Base-by-base conservation (phyloP, 1,139 yeast species). In the Pneumocystis oryctolagi region DNA sequence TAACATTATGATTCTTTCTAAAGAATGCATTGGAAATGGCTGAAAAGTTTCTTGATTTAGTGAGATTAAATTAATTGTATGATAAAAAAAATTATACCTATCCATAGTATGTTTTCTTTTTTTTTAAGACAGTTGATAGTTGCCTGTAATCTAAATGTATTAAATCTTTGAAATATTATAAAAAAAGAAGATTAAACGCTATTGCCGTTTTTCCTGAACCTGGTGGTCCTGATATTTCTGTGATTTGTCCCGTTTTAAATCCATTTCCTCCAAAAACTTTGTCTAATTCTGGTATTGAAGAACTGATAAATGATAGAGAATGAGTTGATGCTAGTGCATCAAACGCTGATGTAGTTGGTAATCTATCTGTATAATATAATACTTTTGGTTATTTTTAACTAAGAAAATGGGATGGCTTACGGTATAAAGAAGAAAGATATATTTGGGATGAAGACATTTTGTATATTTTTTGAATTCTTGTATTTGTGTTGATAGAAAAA, bases 121-220 rank as follows among this genome's bases (percentile, higher is more conserved):
- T 47, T 47, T 25, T 47, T 25, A 47, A 47, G 31, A 47, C 55
- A 47, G 14, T 47, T 47, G 55, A 47, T 47, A 25, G 55, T 12
- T 47, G 31, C 55, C 16, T 47, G 55, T 47, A 47, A 47, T 47
- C 55, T 47, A 47, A 12, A 25, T 20, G 12, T 47, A 47, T 47
- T 47, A 47, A 25, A 25, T 25, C 14, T 47, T 47, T 47, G 25
- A 25, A 47, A 25, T 25, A n/a, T n/a, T n/a, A 20, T 47, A 25
- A 47, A 47, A 12, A 47, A 42, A 40, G 12, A 12, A 63, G 6
- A 40, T 63, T 60, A 61, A 59, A 61, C 61, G 61, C 64, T 32
- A 63, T 59, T n/a, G 63, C 40, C 25, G 64, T 63, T 62, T 63
- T 63, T 6, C 64, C 64, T 3, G 61, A 61, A 8, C 64, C 64